A percentile compares a stretch with the other conserved stretches of the same genome.
phyloP scores from a whole-genome alignment of 2,329 filamentous ascomycete genomes.

The Arthroderma sp. region DNA sequence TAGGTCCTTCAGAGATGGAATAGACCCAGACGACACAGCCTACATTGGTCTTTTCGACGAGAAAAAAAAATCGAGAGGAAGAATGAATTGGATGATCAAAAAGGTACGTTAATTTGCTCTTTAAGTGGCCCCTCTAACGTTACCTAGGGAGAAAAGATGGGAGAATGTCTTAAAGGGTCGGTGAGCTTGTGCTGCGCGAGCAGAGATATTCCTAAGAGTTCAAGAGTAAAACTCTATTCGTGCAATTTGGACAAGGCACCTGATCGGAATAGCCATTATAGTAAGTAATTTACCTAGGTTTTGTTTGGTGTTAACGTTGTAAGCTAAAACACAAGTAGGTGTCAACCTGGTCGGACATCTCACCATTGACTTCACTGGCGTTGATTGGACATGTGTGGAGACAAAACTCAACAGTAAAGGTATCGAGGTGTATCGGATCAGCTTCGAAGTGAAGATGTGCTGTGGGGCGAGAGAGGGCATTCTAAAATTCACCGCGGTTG shows the following conservation, averaged over 20 bases:
- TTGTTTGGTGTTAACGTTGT: not conserved
- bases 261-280: not conserved
- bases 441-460: not conserved
- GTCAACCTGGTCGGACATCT: not conserved
- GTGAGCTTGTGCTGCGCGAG: not conserved
- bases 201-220: not conserved
- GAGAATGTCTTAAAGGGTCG: not conserved
- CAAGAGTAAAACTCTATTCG: not conserved
- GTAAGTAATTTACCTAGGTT: not conserved
- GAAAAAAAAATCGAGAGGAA: not conserved
- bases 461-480: not conserved
- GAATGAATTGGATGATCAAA: slow-evolving; percentile 8
- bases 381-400: not conserved
- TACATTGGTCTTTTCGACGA: not conserved
- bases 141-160: not conserved
- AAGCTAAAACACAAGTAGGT: not conserved
- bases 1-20: slow-evolving; percentile 5
- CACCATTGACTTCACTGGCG: not conserved
- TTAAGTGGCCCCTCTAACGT: not conserved
- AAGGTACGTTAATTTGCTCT: slow-evolving; percentile 3
- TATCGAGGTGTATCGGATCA: not conserved
- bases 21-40: not conserved
- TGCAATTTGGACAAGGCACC: not conserved
- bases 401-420: not conserved
- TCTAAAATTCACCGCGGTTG: not conserved